Evolutionary conservation across 352 stramenopile species (phyloP).

Genomic region (Paralagenidium karlingii): DNA sequence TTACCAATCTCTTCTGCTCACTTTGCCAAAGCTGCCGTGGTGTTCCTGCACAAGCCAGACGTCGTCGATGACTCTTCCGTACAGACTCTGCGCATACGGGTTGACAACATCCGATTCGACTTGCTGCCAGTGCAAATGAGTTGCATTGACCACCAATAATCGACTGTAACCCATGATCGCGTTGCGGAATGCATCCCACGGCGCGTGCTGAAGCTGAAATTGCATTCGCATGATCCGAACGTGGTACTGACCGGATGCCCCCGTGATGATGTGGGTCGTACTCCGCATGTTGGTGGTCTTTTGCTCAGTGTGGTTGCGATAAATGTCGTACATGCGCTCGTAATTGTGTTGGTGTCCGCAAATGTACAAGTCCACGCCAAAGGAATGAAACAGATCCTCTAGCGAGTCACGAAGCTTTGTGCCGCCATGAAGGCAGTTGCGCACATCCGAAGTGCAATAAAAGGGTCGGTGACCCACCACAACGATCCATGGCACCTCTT

Average conservation of each 20-base stretch:
- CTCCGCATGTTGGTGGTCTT: slow-evolving; percentile 71
- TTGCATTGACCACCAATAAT: slow-evolving; percentile 74
- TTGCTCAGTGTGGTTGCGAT: slow-evolving; percentile 37
- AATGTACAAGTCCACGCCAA: slow-evolving; percentile 81
- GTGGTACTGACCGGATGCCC: slow-evolving; percentile 77
- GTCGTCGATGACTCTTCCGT: slow-evolving; percentile 77
- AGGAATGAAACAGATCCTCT: slow-evolving; percentile 65
- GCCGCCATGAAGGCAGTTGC: slow-evolving; percentile 45
- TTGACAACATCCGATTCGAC: slow-evolving; percentile 73
- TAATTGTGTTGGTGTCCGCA: slow-evolving; percentile 88
- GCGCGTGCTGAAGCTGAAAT: slow-evolving; percentile 41
- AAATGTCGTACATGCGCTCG: slow-evolving; percentile 78
- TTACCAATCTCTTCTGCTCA: no score
- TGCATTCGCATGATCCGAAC: slow-evolving; percentile 65
- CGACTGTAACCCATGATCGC: slow-evolving; percentile 80
- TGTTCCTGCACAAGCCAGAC: slow-evolving; percentile 84
- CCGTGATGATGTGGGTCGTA: slow-evolving; percentile 83
- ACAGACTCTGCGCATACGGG: slow-evolving; percentile 47
- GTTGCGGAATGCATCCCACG: slow-evolving; percentile 81
- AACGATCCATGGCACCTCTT: slow-evolving; percentile 61
- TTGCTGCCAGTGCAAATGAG: slow-evolving; percentile 83
- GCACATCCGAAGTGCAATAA: slow-evolving; percentile 78
- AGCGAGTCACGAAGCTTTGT: slow-evolving; percentile 48
- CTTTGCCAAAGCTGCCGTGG: slow-evolving; percentile 85
- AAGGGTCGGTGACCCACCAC: slow-evolving; percentile 79